Evolutionary conservation across 176 grass and related monocot genomes (phyloP), one percentile per base, ranked within the genome.

Genomic region (Panicum miliaceum): DNA sequence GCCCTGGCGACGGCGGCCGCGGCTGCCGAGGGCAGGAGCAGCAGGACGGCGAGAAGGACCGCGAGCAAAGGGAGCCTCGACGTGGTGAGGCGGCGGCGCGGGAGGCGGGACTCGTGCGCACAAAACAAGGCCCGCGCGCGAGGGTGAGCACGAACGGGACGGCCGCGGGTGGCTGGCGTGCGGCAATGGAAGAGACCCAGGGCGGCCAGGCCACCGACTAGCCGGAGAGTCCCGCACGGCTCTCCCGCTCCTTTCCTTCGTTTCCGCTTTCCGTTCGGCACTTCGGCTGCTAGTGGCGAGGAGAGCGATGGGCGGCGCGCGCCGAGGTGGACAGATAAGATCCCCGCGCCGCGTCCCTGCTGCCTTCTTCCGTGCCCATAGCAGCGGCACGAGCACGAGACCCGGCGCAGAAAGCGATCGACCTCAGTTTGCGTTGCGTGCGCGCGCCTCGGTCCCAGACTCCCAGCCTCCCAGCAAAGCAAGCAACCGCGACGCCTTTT

Each of bases 281-380:
- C 29, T 32, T 32, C 29, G 29, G 29, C 29, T 32, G 29, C 29
- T 32, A 32, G 29, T 32, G 29, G 29, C 29, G 29, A 23, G 23
- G 8, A 60, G 57, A 60, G 29, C 11, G 37, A 26, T 25, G 43
- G 45, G 2, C 45, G 70, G 41, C 41, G 38, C 42, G 41, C 40
- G 68, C 43, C 12, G 69, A 18, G 41, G 69, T 47, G 68, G 71
- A 52, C 46, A 14, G 71, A 52, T 52, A 74, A 74, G 71, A 52
- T 35, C 71, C 4, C 23, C 42, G 12, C 41, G n/a, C 20, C 37
- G 68, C 64, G 64, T 38, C 27, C 27, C 27, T 35, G 16, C 36
- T 0, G 32, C 64, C 4, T 25, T 42, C 19, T 41, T 37, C 64
- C 65, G 36, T 40, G 64, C 4, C 67, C 20, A 70, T 7, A 72